phyloP scores from a whole-genome alignment of 345 rosid species.

The Schrenkiella parvula region DNA sequence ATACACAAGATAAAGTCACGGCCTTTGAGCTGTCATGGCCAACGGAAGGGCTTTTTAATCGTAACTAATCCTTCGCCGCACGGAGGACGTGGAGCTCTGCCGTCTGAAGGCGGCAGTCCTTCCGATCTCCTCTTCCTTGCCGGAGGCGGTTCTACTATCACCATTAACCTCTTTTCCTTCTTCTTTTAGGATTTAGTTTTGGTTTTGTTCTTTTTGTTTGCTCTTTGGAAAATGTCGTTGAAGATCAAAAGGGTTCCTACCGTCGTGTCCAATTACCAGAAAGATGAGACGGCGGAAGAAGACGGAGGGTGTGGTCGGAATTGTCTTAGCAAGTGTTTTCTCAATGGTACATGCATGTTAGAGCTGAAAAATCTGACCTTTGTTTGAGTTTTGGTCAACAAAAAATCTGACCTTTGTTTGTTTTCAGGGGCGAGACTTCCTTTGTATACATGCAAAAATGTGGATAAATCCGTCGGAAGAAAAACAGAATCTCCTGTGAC shows the following conservation, averaged over 20 bases:
- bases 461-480: constrained; percentile 31
- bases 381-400: not conserved
- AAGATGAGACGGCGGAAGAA: constrained; percentile 61
- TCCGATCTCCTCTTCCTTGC: constrained; percentile 99
- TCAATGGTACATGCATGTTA: constrained; percentile 45
- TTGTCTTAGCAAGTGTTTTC: constrained; percentile 68
- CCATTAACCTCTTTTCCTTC: not conserved
- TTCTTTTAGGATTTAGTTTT: not conserved
- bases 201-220: not conserved
- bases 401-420: not conserved
- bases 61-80: constrained; percentile 88
- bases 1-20: constrained; percentile 9
- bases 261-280: constrained; percentile 73
- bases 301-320: constrained; percentile 76
- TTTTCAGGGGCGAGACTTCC: constrained; percentile 67
- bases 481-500: constrained; percentile 47
- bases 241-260: constrained; percentile 90
- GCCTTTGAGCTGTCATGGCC: constrained; percentile 3
- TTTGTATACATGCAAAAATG: constrained; percentile 62
- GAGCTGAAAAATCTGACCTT: not conserved
- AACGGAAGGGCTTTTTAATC: constrained; percentile 20
- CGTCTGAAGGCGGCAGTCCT: constrained; percentile 99
- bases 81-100: constrained; percentile 99
- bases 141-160: constrained; percentile 65
- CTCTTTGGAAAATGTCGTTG: constrained; percentile 39